A percentile compares a stretch with the other conserved stretches of the same genome.
phyloP scores from a whole-genome alignment of 169 alveolate species.

The Cryptosporidium ryanae region DNA sequence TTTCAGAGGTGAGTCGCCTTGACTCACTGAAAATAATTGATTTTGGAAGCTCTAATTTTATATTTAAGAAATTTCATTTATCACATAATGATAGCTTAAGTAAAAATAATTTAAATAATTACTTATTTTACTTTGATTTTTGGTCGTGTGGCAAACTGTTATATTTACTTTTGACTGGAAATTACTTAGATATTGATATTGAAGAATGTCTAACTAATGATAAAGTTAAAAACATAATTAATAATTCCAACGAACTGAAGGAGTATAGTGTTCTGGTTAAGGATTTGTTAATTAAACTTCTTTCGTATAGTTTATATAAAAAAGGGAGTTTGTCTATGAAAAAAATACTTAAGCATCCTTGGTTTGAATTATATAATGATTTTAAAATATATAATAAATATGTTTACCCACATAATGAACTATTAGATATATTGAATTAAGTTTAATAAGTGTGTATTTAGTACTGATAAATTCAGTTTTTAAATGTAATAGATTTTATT shows the following conservation, averaged over 20 bases:
- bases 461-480: constrained; percentile 1
- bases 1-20: constrained; percentile 77
- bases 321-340: constrained; percentile 18
- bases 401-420: constrained; percentile 50
- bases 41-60: constrained; percentile 78
- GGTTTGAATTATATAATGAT: constrained; percentile 47
- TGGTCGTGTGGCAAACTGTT: constrained; percentile 66
- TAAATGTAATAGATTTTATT: constrained; percentile 69
- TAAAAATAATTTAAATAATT: constrained; percentile 7
- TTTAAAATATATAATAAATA: constrained; percentile 27
- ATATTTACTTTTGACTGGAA: constrained; percentile 31
- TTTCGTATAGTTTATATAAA: constrained; percentile 67
- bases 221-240: constrained; percentile 6
- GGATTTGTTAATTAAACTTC: constrained; percentile 77
- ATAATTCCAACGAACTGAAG: constrained; percentile 37
- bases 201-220: not conserved
- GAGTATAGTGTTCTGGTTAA: constrained; percentile 38
- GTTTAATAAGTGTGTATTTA: not conserved
- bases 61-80: not conserved
- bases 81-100: constrained; percentile 1
- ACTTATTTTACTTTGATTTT: constrained; percentile 30
- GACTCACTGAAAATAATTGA: constrained; percentile 81
- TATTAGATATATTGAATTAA: constrained; percentile 4
- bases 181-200: constrained; percentile 42
- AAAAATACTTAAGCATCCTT: constrained; percentile 37